phyloP scores from a whole-genome alignment of 768 basidiomycete genomes.

The Termitomyces sp. region DNA sequence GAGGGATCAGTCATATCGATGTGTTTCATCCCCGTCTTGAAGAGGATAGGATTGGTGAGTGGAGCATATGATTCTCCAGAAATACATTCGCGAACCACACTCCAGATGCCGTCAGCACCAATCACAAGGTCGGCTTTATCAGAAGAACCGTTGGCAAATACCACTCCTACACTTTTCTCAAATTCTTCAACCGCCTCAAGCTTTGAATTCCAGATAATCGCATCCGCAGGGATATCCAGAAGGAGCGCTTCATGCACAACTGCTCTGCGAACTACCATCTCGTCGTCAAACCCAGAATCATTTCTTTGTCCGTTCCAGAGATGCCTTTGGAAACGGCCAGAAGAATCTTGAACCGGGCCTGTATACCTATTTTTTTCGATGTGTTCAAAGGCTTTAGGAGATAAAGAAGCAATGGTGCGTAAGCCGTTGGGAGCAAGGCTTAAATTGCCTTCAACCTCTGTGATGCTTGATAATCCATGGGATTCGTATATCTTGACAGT shows the following conservation, averaged over 20 bases:
- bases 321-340: slow-evolving; percentile 22
- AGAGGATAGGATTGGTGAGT: not conserved
- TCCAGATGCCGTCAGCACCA: too few species aligned
- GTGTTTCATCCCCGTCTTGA: too few species aligned
- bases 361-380: slow-evolving; percentile 17
- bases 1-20: too few species aligned
- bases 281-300: slow-evolving; percentile 22
- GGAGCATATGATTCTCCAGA: slow-evolving; percentile 23
- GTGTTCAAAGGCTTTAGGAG: slow-evolving; percentile 21
- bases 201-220: slow-evolving; percentile 25
- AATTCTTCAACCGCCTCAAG: slow-evolving; percentile 21
- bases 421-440: slow-evolving; percentile 34
- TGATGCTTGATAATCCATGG: slow-evolving; percentile 17
- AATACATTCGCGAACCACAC: slow-evolving; percentile 7
- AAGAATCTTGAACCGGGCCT: slow-evolving; percentile 18
- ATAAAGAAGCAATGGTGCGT: slow-evolving; percentile 25
- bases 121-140: slow-evolving; percentile 11
- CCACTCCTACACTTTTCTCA: slow-evolving; percentile 17
- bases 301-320: slow-evolving; percentile 19
- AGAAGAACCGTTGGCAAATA: slow-evolving; percentile 24
- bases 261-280: slow-evolving; percentile 25
- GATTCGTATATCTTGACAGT: slow-evolving; percentile 25
- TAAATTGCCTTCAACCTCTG: slow-evolving; percentile 29
- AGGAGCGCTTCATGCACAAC: slow-evolving; percentile 28
- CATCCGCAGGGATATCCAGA: slow-evolving; percentile 20